Percentiles rank a stretch among this genome's conserved stretches.
Conservation (phyloP, 2,329 filamentous ascomycete species). For the Fusarium drepaniforme region DNA sequence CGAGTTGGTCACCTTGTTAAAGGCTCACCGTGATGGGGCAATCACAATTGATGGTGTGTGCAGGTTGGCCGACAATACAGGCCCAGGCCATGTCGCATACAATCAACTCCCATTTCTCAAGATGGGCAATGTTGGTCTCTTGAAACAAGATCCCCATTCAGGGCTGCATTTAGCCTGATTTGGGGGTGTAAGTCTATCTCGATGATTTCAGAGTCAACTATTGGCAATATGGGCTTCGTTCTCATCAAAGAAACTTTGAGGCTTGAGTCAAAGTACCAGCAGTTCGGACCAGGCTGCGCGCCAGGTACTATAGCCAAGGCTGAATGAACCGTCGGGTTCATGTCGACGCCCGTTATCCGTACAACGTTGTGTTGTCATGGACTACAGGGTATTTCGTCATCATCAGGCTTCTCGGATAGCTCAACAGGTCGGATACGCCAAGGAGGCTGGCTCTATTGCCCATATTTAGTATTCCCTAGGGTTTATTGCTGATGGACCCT, state of each 20-base stretch:
- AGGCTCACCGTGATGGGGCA: background rate
- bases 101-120: slow-evolving; percentile 1
- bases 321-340: slow-evolving; percentile 3
- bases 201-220: background rate
- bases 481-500: background rate
- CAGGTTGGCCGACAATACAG: slow-evolving; percentile 4
- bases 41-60: background rate
- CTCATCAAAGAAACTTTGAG: slow-evolving; percentile 1
- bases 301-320: slow-evolving; percentile 2
- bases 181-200: slow-evolving; percentile 9
- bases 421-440: background rate
- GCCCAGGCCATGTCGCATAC: background rate
- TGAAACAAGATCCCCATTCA: slow-evolving; percentile 15
- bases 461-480: background rate
- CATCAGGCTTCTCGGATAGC: background rate
- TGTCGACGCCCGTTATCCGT: slow-evolving; percentile 8
- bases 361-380: background rate
- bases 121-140: slow-evolving; percentile 17
- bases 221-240: background rate
- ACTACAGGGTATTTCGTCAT: slow-evolving; percentile 5
- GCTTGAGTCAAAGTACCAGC: slow-evolving; percentile 10
- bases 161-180: background rate
- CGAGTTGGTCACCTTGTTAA: background rate
- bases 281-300: slow-evolving; percentile 8
- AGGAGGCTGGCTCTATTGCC: background rate